phyloP scores from a whole-genome alignment of 1,284 basidiomycete species.

The Ganoderma leucocontextum region DNA sequence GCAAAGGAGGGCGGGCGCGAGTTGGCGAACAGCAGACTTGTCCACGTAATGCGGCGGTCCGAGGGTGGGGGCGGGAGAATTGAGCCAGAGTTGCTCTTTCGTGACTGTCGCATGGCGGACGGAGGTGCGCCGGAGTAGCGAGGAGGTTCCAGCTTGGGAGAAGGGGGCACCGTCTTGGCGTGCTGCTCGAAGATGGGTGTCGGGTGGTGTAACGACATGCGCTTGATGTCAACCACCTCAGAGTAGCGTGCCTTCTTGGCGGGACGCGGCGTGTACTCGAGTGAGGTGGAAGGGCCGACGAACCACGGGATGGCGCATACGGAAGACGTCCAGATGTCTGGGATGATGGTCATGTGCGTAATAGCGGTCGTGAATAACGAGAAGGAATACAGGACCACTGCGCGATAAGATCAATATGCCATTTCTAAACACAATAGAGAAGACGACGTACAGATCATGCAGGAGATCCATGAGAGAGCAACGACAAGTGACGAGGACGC shows the following conservation, averaged over 20 bases:
- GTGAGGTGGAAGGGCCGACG: conserved; percentile 24
- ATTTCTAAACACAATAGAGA: neutral
- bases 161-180: conserved; percentile 20
- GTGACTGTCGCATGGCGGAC: conserved; percentile 32
- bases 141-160: conserved; percentile 15
- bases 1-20: conserved; percentile 24
- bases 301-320: conserved; percentile 69
- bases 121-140: conserved; percentile 24
- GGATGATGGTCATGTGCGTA: conserved; percentile 50
- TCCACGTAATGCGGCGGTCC: conserved; percentile 30
- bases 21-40: conserved; percentile 27
- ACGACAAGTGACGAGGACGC: conserved; percentile 61
- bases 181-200: conserved; percentile 32
- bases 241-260: conserved; percentile 4
- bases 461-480: conserved; percentile 62
- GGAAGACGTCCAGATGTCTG: conserved; percentile 59
- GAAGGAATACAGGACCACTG: conserved; percentile 66
- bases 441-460: conserved; percentile 59
- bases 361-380: conserved; percentile 54
- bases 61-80: conserved; percentile 16
- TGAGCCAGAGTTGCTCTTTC: conserved; percentile 23
- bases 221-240: conserved; percentile 27
- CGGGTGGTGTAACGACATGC: conserved; percentile 26
- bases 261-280: conserved; percentile 1
- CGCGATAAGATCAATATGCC: neutral